Conservation (phyloP, 164 flowering plant species). For the Aristolochia californica region DNA sequence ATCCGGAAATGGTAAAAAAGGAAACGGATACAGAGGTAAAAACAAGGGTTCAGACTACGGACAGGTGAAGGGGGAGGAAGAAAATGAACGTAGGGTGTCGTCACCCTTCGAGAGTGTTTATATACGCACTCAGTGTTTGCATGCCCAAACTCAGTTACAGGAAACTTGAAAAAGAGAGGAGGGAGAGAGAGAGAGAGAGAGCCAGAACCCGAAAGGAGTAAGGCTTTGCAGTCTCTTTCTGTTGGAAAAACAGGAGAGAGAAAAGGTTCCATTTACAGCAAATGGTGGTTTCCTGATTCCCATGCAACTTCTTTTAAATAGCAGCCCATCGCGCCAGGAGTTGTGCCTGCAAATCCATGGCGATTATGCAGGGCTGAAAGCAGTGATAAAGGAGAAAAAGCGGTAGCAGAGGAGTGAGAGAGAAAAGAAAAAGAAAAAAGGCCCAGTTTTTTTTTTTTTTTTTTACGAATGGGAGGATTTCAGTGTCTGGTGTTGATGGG, state of each 20-base stretch:
- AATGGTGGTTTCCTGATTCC: constrained; percentile 24
- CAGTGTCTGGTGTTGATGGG: too few species aligned
- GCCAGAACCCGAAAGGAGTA: background rate
- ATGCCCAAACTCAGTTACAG: background rate
- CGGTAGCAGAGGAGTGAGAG: too few species aligned
- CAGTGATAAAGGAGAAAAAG: too few species aligned
- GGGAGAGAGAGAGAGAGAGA: too few species aligned
- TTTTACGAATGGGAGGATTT: too few species aligned
- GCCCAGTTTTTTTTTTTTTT: too few species aligned
- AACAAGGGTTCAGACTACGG: background rate
- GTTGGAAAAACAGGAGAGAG: background rate
- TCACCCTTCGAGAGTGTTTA: constrained; percentile 5
- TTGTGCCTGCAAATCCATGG: constrained; percentile 14
- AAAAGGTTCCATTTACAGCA: background rate
- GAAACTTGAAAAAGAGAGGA: background rate
- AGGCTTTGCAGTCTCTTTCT: background rate
- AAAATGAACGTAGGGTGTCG: background rate
- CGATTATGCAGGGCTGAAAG: constrained; percentile 11
- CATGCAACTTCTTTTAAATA: constrained; percentile 24
- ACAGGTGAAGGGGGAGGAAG: background rate
- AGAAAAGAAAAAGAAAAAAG: too few species aligned
- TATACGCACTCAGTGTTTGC: constrained; percentile 8
- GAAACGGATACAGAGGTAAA: too few species aligned
- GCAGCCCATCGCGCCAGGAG: constrained; percentile 7
- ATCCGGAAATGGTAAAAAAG: too few species aligned